Evolutionary conservation across 2,329 filamentous ascomycete genomes (phyloP), one percentile per base, ranked within the genome.

Genomic region (Fusarium coffeatum): DNA sequence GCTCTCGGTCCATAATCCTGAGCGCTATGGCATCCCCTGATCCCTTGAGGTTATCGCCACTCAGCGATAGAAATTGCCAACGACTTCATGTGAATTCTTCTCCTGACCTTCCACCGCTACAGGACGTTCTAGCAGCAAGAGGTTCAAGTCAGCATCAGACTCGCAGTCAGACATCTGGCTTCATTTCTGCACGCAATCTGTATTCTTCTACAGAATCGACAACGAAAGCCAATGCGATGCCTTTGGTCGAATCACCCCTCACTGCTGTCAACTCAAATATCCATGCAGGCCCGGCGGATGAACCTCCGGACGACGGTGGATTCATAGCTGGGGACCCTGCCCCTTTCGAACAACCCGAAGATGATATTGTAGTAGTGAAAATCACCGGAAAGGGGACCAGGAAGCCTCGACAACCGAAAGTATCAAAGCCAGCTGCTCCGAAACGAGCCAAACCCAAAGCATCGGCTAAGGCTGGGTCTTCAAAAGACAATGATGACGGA

Each of bases 21-120:
- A 67, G 73, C 63, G 69, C 66, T 34, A 82, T 82, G 80, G 67
- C 75, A 53, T 78, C 79, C 51, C 72, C 78, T 56, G 74, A 79
- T 54, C 75, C 69, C 46, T 78, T 79, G 59, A 64, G 72, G 27
- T 76, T 81, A 58, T 76, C 76, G 56, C 68, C 76, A 48, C 48
- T 74, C 64, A 71, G 77, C 59, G 78, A 71, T 51, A 66, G 78
- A 75, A 79, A 68, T 71, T 78, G 59, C 65, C 76, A 58, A 73
- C 79, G 59, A 12, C 71, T 78, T 20, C 70, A 78, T 30, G 59
- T 77, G 30, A 66, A 74, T 11, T 86, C 86, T 0, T 88, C 87
- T 7, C 86, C 87, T n/a, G 81, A 81, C n/a, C 76, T 89, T 1
- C 87, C 87, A 5, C 82, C 86, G 1, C 76, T 89, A 0, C 80